These are phyloP conservation scores for Eimeria tenella DNA, from an alignment of 169 alveolate genomes.

Conservation along the genomic window DNA sequence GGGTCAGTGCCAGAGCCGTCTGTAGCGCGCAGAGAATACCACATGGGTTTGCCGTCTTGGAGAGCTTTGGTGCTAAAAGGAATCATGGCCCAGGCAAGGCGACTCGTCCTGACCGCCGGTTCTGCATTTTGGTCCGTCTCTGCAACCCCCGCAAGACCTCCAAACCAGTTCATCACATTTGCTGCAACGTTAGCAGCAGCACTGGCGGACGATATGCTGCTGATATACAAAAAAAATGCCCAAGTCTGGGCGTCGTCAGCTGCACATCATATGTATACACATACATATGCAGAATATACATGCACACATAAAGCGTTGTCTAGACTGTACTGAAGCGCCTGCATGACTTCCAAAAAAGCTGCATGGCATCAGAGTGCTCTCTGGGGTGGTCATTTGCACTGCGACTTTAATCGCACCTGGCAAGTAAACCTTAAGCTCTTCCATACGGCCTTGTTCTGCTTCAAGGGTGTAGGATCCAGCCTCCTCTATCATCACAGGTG, in stretches of 20 bases:
- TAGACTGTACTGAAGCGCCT: no score
- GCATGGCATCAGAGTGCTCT: no score
- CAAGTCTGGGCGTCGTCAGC: slow-evolving; percentile 81
- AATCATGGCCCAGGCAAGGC: slow-evolving; percentile 88
- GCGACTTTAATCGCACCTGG: slow-evolving; percentile 80
- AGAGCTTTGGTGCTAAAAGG: slow-evolving; percentile 84
- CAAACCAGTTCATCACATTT: slow-evolving; percentile 77
- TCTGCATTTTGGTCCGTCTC: slow-evolving; percentile 70
- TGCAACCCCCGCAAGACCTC: slow-evolving; percentile 57
- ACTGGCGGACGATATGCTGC: slow-evolving; percentile 79
- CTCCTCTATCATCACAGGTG: slow-evolving; percentile 80
- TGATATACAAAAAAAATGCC: slow-evolving; percentile 85
- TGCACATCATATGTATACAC: background rate
- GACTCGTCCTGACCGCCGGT: slow-evolving; percentile 54
- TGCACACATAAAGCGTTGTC: no score
- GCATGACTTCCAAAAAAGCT: no score
- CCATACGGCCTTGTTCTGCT: slow-evolving; percentile 88
- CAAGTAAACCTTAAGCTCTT: slow-evolving; percentile 84
- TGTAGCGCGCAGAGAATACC: slow-evolving; percentile 84
- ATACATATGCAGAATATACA: background rate
- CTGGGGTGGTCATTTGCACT: no score
- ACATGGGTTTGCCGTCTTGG: slow-evolving; percentile 89
- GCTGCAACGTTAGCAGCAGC: slow-evolving; percentile 79
- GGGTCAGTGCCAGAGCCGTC: slow-evolving; percentile 77
- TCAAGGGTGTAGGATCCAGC: slow-evolving; percentile 86